phyloP scores from a whole-genome alignment of 805 yeast species.

The Groenewaldozyma salmanticensis region DNA sequence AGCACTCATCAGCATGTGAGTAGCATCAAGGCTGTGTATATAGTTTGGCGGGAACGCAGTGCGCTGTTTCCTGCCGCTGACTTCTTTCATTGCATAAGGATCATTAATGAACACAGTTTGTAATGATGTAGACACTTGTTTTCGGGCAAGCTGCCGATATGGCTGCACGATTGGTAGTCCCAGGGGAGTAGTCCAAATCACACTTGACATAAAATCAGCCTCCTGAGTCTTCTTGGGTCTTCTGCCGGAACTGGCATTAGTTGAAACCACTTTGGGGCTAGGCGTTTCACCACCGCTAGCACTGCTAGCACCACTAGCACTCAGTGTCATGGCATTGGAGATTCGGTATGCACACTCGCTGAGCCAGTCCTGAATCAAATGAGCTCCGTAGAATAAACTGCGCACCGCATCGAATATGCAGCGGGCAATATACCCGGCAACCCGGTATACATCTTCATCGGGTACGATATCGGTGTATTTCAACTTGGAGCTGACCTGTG shows the following conservation, averaged over 20 bases:
- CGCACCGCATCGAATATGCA: slow-evolving; percentile 79
- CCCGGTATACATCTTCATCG: slow-evolving; percentile 35
- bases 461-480: slow-evolving; percentile 47
- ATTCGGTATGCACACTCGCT: slow-evolving; percentile 77
- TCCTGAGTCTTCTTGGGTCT: slow-evolving; percentile 15
- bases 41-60: slow-evolving; percentile 94
- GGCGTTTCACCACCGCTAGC: slow-evolving; percentile 14
- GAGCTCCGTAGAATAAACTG: slow-evolving; percentile 84
- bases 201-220: slow-evolving; percentile 69
- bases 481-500: slow-evolving; percentile 75
- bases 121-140: slow-evolving; percentile 65
- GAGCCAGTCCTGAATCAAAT: slow-evolving; percentile 92
- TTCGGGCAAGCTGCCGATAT: slow-evolving; percentile 59
- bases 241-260: slow-evolving; percentile 14
- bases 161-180: slow-evolving; percentile 98
- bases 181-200: slow-evolving; percentile 95
- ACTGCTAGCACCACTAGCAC: slow-evolving; percentile 31
- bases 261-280: too few species aligned
- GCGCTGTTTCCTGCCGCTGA: slow-evolving; percentile 80
- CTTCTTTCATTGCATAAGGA: slow-evolving; percentile 76
- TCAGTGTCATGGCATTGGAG: slow-evolving; percentile 65
- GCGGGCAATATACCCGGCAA: slow-evolving; percentile 57
- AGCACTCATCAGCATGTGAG: slow-evolving; percentile 92
- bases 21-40: slow-evolving; percentile 91
- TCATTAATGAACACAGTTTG: slow-evolving; percentile 83